Base-by-base conservation (phyloP, 306 rosid species). In the Citrullus amarus region DNA sequence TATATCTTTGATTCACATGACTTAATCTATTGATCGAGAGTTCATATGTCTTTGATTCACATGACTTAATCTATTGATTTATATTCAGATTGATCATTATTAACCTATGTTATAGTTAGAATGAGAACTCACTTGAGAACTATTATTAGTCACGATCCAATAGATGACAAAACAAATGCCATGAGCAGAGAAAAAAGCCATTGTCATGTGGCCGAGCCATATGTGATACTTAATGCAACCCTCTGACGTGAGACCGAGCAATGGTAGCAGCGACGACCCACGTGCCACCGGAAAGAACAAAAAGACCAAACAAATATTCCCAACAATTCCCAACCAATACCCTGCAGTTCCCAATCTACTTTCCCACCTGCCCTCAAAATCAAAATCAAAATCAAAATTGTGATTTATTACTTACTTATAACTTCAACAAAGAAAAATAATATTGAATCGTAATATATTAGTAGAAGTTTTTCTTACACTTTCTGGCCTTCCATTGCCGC, bases 221-320 rank as follows among this genome's bases (percentile, higher is more conserved):
- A 91, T 88, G 80, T 93, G 98, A 79, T 89, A 93, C 79, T 87
- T 93, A 72, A 91, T 86, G 85, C 93, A 80, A 1, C 82, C 84
- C 82, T 93, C 98, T 8, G 95, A 87, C 3, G 90, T 90, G 28
- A 91, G 90, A 11, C 98, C 93, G 12, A 91, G 14, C 44, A 93
- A 71, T 6, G 89, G 88, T 76, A 93, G 84, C 66, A 93, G 51
- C 61, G 98, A 88, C 34, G 98, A 93, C 32, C 93, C 91, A 6
- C 97, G 93, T 0, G 95, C 83, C 75, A 93, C 96, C 1, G 97
- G 98, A 20, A 84, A 91, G 78, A 93, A 93, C 34, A 93, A 57
- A 59, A 91, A 81, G 8, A 86, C 86, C 67, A 93, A 79, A 54
- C 91, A 81, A 65, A 88, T 80, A 76, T 91, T 88, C 61, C 98